Evolutionary conservation across 2,329 filamentous ascomycete species (phyloP).

Genomic region (Colletotrichum sp.): DNA sequence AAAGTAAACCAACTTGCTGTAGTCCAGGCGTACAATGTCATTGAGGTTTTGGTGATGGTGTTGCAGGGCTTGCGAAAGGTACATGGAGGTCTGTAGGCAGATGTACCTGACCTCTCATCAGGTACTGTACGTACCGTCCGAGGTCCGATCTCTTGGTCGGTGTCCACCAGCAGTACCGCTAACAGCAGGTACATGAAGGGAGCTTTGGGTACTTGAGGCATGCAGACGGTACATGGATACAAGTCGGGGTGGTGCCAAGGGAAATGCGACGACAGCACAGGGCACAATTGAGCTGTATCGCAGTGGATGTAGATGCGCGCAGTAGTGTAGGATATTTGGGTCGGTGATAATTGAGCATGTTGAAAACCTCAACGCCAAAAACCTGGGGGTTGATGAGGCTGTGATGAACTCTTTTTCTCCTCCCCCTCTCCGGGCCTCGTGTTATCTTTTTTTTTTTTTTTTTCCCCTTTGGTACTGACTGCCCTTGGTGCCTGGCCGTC

Average conservation of each 20-base stretch:
- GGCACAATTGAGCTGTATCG: not conserved
- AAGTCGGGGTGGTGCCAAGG: not conserved
- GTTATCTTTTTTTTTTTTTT: not conserved
- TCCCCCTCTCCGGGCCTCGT: not conserved
- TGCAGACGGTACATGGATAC: constrained; percentile 9
- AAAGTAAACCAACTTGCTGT: not conserved
- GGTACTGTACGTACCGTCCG: constrained; percentile 18
- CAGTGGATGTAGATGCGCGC: not conserved
- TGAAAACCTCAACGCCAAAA: not conserved
- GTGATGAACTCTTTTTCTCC: not conserved
- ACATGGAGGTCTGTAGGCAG: not conserved
- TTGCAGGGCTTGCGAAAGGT: not conserved
- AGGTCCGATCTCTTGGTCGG: constrained; percentile 9
- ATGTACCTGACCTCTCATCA: not conserved
- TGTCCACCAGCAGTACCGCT: constrained; percentile 18
- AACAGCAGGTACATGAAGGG: constrained; percentile 13
- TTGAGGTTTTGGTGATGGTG: not conserved
- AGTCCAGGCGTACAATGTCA: not conserved
- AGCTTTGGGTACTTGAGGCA: constrained; percentile 8
- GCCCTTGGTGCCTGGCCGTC: not conserved
- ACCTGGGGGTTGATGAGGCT: not conserved
- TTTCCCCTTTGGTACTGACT: not conserved
- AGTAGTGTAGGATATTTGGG: not conserved
- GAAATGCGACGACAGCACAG: not conserved
- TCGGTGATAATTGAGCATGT: not conserved